Conservation (phyloP, 176 grass and related monocot species). For the Triticum aestivum region IWGSC_CS_RefSeq_v2.1 NC_057794.1:532256753-532257252, state of each 20-base stretch:
- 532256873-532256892: slow-evolving; percentile 97
- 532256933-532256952: slow-evolving; percentile 98
- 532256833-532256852: not conserved
- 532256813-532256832: slow-evolving; percentile 28
- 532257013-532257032: slow-evolving; percentile 99
- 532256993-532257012: slow-evolving; percentile 99
- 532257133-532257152: slow-evolving; percentile 96
- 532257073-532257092: slow-evolving; percentile 24
- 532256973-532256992: slow-evolving; percentile 99
- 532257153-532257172: slow-evolving; percentile 97
- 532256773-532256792: slow-evolving; percentile 99
- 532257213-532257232: slow-evolving; percentile 82
- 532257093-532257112: not conserved
- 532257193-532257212: slow-evolving; percentile 99
- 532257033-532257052: slow-evolving; percentile 99
- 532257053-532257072: slow-evolving; percentile 95
- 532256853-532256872: not conserved
- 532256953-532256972: slow-evolving; percentile 99
- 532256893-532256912: slow-evolving; percentile 99
- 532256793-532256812: slow-evolving; percentile 34
- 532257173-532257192: slow-evolving; percentile 99
- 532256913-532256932: slow-evolving; percentile 97
- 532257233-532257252: slow-evolving; percentile 97
- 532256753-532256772: slow-evolving; percentile 99
- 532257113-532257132: slow-evolving; percentile 3